Conservation (phyloP, 2,329 filamentous ascomycete genomes). For the Colletotrichum tabaci region DNA sequence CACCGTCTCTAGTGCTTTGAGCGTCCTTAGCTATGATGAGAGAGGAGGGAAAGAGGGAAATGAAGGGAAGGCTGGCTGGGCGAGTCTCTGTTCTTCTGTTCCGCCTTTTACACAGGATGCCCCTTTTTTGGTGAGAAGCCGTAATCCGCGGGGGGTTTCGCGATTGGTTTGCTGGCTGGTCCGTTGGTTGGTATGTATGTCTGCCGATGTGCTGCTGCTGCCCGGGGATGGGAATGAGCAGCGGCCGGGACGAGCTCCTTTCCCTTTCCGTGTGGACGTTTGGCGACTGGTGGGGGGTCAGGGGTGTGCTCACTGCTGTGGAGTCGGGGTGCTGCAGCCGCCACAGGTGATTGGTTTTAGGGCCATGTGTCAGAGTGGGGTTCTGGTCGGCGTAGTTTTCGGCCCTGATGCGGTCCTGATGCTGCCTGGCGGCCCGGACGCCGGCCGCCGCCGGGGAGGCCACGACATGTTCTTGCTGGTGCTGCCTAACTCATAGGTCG, state of each 20-base stretch:
- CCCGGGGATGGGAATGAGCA: slow-evolving; percentile 17
- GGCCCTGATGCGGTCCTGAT: not conserved
- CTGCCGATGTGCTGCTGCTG: slow-evolving; percentile 12
- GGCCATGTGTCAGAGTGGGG: not conserved
- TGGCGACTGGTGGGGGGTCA: not conserved
- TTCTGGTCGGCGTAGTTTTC: not conserved
- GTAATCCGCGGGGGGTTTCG: not conserved
- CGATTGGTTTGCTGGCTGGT: not conserved
- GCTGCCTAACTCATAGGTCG: too few species aligned
- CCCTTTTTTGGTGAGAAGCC: not conserved
- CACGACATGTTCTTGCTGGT: not conserved
- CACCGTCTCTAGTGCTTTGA: not conserved
- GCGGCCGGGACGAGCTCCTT: slow-evolving; percentile 17
- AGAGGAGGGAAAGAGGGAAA: not conserved
- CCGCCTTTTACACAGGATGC: not conserved
- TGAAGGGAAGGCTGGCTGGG: too few species aligned
- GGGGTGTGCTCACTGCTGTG: not conserved
- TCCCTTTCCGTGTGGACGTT: slow-evolving; percentile 19
- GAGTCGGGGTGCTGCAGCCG: not conserved
- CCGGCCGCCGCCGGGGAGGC: slow-evolving; percentile 2
- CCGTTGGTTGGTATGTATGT: slow-evolving; percentile 2
- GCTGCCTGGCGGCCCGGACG: not conserved
- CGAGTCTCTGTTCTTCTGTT: not conserved
- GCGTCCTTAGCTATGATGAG: too few species aligned
- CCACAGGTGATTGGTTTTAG: slow-evolving; percentile 2